A percentile compares a stretch with the other conserved stretches of the same genome.
Evolutionary conservation across 495 filamentous ascomycete genomes (phyloP).

Genomic region (Echria macrotheca): DNA sequence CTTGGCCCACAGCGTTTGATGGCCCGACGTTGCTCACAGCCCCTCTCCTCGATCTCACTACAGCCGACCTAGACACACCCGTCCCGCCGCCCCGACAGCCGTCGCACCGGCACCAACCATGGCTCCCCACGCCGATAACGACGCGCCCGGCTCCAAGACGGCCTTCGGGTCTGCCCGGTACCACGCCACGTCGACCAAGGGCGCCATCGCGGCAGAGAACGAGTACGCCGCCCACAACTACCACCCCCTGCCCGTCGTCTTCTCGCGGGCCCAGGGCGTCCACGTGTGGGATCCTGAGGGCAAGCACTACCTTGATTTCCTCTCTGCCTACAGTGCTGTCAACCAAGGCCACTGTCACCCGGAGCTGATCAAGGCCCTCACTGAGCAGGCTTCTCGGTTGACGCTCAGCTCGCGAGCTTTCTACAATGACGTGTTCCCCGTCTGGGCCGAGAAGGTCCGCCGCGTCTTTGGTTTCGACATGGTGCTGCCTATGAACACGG

Average conservation of each 20-base stretch:
- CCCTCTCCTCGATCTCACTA: no score
- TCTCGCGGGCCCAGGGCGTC: constrained; percentile 73
- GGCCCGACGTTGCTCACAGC: no score
- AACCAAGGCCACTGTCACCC: constrained; percentile 99
- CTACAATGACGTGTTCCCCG: constrained; percentile 98
- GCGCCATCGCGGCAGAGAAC: constrained; percentile 75
- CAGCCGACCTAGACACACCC: no score
- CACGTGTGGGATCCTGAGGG: constrained; percentile 97
- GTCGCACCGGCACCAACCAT: constrained; percentile 29
- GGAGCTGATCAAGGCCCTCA: constrained; percentile 82
- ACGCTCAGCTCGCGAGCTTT: constrained; percentile 95
- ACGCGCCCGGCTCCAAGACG: constrained; percentile 25
- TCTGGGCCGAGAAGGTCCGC: constrained; percentile 90
- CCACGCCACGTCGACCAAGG: constrained; percentile 74
- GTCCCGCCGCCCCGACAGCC: no score
- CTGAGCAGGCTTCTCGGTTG: constrained; percentile 82
- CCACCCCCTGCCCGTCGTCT: constrained; percentile 91
- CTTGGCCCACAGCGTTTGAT: no score
- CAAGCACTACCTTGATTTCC: constrained; percentile 94
- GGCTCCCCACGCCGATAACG: constrained; percentile 52
- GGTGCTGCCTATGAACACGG: constrained; percentile 99
- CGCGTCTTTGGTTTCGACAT: constrained; percentile 89
- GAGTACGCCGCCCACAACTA: constrained; percentile 96
- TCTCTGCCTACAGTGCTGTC: constrained; percentile 95
- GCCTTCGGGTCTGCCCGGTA: constrained; percentile 45